These are phyloP conservation scores for Dactylellina leptospora DNA, from an alignment of 2,329 filamentous ascomycete genomes.

Conservation along the genomic window DNA sequence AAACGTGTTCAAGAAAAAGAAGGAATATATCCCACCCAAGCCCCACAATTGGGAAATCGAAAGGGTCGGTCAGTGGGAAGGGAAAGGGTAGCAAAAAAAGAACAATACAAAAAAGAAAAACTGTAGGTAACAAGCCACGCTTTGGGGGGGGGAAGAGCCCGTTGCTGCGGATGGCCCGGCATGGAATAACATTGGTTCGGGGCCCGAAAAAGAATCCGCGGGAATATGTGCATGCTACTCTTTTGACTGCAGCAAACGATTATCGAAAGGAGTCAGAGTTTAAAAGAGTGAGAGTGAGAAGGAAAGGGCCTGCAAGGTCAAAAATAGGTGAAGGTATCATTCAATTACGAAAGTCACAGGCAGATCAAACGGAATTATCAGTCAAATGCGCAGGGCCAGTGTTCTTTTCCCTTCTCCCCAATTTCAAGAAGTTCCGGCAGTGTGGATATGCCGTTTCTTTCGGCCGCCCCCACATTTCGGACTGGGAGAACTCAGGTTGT, in stretches of 20 bases:
- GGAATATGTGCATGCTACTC: conserved; percentile 5
- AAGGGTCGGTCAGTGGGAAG: too few relatives aligned
- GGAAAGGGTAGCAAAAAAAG: too few relatives aligned
- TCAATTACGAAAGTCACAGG: background rate
- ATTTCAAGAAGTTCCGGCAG: conserved; percentile 27
- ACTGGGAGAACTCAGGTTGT: background rate
- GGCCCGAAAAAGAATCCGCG: conserved; percentile 33
- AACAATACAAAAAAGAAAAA: too few relatives aligned
- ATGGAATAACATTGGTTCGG: conserved; percentile 44
- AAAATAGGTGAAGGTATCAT: background rate
- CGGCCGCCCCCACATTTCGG: conserved; percentile 20
- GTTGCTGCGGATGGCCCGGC: conserved; percentile 36
- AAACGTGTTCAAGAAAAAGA: conserved; percentile 15
- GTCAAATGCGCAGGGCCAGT: background rate
- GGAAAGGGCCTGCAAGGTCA: background rate
- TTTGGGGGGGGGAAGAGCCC: background rate
- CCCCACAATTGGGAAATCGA: conserved; percentile 45
- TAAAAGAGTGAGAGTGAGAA: background rate
- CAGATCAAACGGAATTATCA: conserved; percentile 13
- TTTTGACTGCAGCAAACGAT: too few relatives aligned
- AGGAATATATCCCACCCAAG: conserved; percentile 17
- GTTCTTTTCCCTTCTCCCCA: background rate
- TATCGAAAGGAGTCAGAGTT: too few relatives aligned
- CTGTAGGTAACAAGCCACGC: conserved; percentile 18
- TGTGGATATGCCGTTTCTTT: conserved; percentile 44